Evolutionary conservation across 139 green algal genomes (phyloP).

Genomic region (Helicosporidium sp.): DNA sequence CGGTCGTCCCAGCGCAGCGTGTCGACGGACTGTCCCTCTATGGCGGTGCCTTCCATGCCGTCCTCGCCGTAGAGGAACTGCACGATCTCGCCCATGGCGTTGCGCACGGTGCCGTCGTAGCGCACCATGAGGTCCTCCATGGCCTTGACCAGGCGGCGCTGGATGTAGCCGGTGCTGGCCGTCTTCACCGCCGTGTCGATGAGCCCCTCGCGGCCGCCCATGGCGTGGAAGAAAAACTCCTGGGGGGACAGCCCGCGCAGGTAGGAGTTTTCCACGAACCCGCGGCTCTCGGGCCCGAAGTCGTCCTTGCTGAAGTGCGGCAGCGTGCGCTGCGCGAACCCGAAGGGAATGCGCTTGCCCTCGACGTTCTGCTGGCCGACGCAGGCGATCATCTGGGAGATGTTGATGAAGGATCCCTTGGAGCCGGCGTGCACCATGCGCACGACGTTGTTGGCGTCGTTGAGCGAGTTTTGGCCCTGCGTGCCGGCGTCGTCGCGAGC

Average conservation of each 20-base stretch:
- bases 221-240: constrained; percentile 99
- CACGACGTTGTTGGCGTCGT: constrained; percentile 93
- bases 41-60: constrained; percentile 83
- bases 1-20: constrained; percentile 78
- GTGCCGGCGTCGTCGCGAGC: constrained; percentile 84
- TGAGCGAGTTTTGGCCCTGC: constrained; percentile 35
- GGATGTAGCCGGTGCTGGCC: constrained; percentile 64
- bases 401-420: constrained; percentile 99
- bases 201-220: constrained; percentile 93
- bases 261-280: constrained; percentile 98
- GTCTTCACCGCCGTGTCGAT: constrained; percentile 99
- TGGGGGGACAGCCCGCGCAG: constrained; percentile 79
- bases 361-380: constrained; percentile 99
- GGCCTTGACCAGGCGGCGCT: constrained; percentile 87
- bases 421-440: constrained; percentile 86
- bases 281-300: constrained; percentile 78
- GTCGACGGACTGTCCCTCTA: constrained; percentile 79
- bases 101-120: constrained; percentile 90
- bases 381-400: constrained; percentile 99
- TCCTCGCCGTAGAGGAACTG: constrained; percentile 99
- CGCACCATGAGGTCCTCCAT: constrained; percentile 96
- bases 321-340: constrained; percentile 76
- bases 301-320: constrained; percentile 95
- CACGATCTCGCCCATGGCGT: constrained; percentile 62
- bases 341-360: constrained; percentile 94